phyloP scores from a whole-genome alignment of 2,329 filamentous ascomycete genomes.

The Claviceps capensis region DNA sequence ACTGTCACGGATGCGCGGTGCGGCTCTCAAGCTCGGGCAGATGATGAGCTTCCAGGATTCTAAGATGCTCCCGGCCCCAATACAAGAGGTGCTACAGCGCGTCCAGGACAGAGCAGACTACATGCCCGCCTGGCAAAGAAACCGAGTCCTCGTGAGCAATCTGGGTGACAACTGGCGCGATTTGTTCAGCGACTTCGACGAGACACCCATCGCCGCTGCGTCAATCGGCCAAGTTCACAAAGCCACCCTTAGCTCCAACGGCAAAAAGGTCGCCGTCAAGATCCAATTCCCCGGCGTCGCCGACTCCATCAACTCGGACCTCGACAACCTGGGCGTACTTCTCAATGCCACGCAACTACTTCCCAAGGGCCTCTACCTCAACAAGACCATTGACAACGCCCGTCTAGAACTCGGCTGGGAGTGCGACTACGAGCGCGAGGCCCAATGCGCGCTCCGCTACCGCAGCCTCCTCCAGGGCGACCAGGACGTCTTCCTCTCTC shows the following conservation, averaged over 20 bases:
- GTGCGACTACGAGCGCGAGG: conserved; percentile 88
- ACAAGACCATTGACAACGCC: conserved; percentile 95
- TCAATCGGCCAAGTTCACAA: conserved; percentile 95
- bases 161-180: conserved; percentile 75
- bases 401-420: conserved; percentile 89
- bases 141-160: conserved; percentile 67
- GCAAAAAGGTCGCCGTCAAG: conserved; percentile 77
- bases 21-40: conserved; percentile 91
- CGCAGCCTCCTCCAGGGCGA: conserved; percentile 55
- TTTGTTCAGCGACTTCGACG: conserved; percentile 73
- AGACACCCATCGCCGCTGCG: conserved; percentile 83
- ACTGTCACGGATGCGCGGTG: conserved; percentile 89
- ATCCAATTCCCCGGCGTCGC: conserved; percentile 95
- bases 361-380: conserved; percentile 81
- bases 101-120: conserved; percentile 96
- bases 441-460: conserved; percentile 66
- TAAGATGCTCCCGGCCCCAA: conserved; percentile 79
- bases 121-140: conserved; percentile 88
- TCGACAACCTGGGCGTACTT: conserved; percentile 84
- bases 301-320: conserved; percentile 88
- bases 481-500: conserved; percentile 61
- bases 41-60: conserved; percentile 98
- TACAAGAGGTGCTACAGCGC: conserved; percentile 80
- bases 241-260: conserved; percentile 62
- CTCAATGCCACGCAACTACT: conserved; percentile 82